A percentile compares a stretch with the other conserved stretches of the same genome.
phyloP scores from a whole-genome alignment of 805 yeast species.

The Wickerhamiella sorbophila region DNA sequence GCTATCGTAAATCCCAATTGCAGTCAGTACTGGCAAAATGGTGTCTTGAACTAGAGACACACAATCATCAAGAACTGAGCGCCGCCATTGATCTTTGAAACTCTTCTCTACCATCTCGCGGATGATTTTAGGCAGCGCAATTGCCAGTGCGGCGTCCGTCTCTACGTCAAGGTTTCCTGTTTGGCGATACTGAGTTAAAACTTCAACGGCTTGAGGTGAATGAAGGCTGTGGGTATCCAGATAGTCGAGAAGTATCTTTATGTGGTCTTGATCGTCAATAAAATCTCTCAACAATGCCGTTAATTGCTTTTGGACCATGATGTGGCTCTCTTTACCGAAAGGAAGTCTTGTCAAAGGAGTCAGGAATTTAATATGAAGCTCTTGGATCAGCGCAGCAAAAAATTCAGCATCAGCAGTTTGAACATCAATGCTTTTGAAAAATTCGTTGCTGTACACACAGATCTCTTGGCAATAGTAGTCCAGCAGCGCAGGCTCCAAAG shows the following conservation, averaged over 20 bases:
- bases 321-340: background rate
- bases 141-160: background rate
- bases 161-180: background rate
- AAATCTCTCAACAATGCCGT: background rate
- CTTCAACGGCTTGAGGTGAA: background rate
- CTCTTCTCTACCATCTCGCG: background rate
- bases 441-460: background rate
- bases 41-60: background rate
- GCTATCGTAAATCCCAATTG: background rate
- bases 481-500: slow-evolving; percentile 2
- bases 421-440: too few relatives aligned
- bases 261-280: background rate
- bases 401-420: background rate
- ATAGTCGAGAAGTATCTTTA: background rate
- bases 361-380: background rate
- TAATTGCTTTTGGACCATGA: background rate
- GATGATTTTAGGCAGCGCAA: background rate
- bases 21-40: background rate
- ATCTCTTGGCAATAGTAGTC: slow-evolving; percentile 3
- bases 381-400: background rate
- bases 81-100: background rate
- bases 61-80: background rate
- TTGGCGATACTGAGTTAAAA: background rate
- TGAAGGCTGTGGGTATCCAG: background rate
- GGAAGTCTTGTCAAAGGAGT: background rate